Evolutionary conservation across 1,284 basidiomycete genomes (phyloP), one percentile per base, ranked within the genome.

Genomic region (Polyporus tsugae): DNA sequence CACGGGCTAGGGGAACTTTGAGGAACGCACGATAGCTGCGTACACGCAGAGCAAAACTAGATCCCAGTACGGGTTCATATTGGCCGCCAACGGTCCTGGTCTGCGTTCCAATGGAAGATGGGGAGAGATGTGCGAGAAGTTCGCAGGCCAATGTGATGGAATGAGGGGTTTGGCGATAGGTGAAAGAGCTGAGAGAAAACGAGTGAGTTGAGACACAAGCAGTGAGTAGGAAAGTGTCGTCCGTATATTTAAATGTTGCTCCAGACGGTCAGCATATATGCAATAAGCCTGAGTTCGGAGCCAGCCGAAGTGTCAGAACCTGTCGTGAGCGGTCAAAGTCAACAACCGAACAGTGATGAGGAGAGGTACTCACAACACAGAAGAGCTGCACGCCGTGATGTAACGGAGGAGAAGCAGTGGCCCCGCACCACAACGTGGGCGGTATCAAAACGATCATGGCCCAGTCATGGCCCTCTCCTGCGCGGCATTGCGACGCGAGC

Each of bases 371-470:
- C 46, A 25, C 46, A 52, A 52, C 46, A 52, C 13, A 52, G 46
- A 52, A 52, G 46, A 52, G 46, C 46, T 52, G 46, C 46, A 52
- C 46, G 46, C 46, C 46, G 46, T 52, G 46, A 52, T 52, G 46
- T 25, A 52, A 13, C 46, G 46, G 46, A 49, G 46, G 46, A 25
- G 46, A 49, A 49, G 46, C 46, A 49, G 46, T 25, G 46, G 19
- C 22, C 46, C 22, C 10, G 46, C 22, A 52, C 46, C 22, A 52
- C 46, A 25, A 25, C 46, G 46, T 52, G 46, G 46, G 46, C 22
- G 22, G n/a, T 52, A 52, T 52, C 46, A 25, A 13, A 22, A 11
- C n/a, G 46, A 49, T 49, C 22, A 49, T 49, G 46, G 46, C 46
- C 11, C n/a, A 22, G 25, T 49, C 22, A 49, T 49, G 46, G 46